Percentiles rank a stretch among this genome's conserved stretches.
phyloP scores from a whole-genome alignment of 805 yeast species.

The Candida arabinofermentans region DNA sequence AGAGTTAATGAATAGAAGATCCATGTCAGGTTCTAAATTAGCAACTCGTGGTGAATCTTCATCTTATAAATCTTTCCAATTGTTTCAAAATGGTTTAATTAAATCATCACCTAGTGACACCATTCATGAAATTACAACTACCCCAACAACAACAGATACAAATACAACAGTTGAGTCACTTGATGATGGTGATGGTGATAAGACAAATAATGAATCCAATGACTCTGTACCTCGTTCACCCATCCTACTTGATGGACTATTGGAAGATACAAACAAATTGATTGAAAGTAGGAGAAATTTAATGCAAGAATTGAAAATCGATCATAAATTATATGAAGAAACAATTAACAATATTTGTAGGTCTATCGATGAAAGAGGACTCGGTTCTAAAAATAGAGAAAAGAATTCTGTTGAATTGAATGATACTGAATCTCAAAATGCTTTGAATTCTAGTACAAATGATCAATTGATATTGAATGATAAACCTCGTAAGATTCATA shows the following conservation, averaged over 20 bases:
- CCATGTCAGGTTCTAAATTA: background rate
- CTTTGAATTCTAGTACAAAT: conserved; percentile 2
- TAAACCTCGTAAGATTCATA: background rate
- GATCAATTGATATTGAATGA: background rate
- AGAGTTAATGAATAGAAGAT: background rate
- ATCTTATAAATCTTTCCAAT: background rate
- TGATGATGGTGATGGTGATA: too few species aligned
- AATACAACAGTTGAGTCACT: too few species aligned
- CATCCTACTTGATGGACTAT: conserved; percentile 11
- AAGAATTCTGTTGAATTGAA: background rate
- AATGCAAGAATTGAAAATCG: conserved; percentile 40
- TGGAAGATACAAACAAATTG: conserved; percentile 35
- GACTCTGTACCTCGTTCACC: background rate
- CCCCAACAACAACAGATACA: too few species aligned
- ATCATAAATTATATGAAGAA: conserved; percentile 23
- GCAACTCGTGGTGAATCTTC: background rate
- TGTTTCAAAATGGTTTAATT: background rate
- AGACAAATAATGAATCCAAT: background rate
- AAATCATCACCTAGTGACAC: background rate
- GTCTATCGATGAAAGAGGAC: conserved; percentile 1
- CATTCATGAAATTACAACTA: too few species aligned
- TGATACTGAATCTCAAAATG: background rate
- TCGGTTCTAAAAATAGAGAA: background rate
- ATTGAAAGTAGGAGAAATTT: conserved; percentile 41
- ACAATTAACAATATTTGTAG: conserved; percentile 5